A percentile compares a stretch with the other conserved stretches of the same genome.
Conservation (phyloP, 2,329 filamentous ascomycete genomes). For the Fusarium setosum region DNA sequence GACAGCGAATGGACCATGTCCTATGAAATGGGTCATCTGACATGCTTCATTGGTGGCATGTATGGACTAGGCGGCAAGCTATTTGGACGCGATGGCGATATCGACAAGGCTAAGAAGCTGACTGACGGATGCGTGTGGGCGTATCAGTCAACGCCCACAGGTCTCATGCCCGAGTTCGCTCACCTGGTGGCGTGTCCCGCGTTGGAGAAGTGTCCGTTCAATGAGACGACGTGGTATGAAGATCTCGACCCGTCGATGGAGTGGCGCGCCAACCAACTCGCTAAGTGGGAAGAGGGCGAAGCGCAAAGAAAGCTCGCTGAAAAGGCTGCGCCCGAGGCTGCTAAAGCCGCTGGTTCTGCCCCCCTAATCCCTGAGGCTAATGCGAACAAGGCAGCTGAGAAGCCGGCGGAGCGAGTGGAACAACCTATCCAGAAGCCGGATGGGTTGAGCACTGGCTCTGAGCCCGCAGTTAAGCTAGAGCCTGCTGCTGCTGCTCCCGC, state of each 20-base stretch:
- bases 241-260: slow-evolving; percentile 58
- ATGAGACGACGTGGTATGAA: slow-evolving; percentile 60
- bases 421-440: background rate
- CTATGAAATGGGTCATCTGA: slow-evolving; percentile 73
- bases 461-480: slow-evolving; percentile 10
- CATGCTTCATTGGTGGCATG: slow-evolving; percentile 79
- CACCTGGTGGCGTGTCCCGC: slow-evolving; percentile 58
- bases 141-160: slow-evolving; percentile 68
- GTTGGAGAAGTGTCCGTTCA: slow-evolving; percentile 62
- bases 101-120: slow-evolving; percentile 73
- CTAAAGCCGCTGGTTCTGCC: background rate
- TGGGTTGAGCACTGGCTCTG: slow-evolving; percentile 6
- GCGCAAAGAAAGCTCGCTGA: slow-evolving; percentile 46
- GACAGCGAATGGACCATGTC: slow-evolving; percentile 55
- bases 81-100: slow-evolving; percentile 67
- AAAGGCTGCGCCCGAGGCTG: background rate
- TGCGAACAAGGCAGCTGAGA: background rate
- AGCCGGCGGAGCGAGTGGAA: background rate
- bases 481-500: background rate
- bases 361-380: background rate
- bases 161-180: slow-evolving; percentile 73
- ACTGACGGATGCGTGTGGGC: slow-evolving; percentile 78
- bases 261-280: slow-evolving; percentile 56
- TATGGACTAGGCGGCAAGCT: slow-evolving; percentile 73
- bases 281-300: slow-evolving; percentile 58